Base-by-base conservation (phyloP, 176 grass and related monocot genomes). In the barley (Hordeum vulgare) region DNA sequence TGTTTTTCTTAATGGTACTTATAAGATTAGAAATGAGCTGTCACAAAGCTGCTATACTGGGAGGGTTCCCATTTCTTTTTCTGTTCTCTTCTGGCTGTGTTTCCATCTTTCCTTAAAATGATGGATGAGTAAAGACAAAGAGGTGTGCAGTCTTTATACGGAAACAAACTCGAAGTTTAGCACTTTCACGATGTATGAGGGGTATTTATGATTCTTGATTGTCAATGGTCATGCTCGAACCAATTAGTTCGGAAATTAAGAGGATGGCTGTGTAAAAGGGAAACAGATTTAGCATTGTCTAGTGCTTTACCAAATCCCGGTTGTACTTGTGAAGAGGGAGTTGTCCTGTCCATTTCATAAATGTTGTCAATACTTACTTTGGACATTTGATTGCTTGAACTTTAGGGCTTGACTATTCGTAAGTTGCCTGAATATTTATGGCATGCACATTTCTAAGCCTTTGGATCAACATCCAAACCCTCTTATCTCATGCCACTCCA, bases 61-160 rank as follows among this genome's bases (percentile, higher is more conserved):
- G 67, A 45, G 20, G 44, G 25, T 82, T 86, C 66, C 44, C 6
- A 20, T 78, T 86, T 90, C 25, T 74, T 15, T 29, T 77, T 66
- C n/a, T 29, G 17, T 74, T 75, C 79, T 44, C 14, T 74, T 86
- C 28, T 79, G 3, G 45, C 60, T 24, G 12, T 74, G 27, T 69
- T 80, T 57, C 21, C 29, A 72, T 74, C 44, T 59, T 58, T 20
- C 17, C 15, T 53, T 57, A 31, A 24, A 76, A 36, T 56, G 49
- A 73, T 78, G 57, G 26, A 67, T 40, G 6, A n/a, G 45, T 51
- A 61, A 61, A 68, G 42, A 39, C 21, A 42, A 29, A 21, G 9
- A 4, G 42, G 27, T 15, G 20, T 21, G 9, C 7, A 56, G 35
- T 76, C 17, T 61, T 68, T 69, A 68, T 58, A 42, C 31, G 34